Base-by-base conservation (phyloP, 2,329 filamentous ascomycete species). In the Hymenoscyphus occultus region DNA sequence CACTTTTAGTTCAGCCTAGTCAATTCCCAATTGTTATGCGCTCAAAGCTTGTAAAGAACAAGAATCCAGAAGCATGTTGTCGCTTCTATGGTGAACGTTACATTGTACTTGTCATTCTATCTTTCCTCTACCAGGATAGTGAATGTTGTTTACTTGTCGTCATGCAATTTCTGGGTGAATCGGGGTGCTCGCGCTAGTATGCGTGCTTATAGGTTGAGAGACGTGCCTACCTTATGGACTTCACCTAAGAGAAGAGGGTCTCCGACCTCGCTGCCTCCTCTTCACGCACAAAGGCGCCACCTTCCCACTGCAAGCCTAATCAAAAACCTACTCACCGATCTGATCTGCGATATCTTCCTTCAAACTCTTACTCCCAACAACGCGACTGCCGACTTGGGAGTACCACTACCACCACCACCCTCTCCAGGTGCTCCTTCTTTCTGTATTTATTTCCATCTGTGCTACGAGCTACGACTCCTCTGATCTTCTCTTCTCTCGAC, bases 401-500 rank as follows among this genome's bases (percentile, higher is more conserved):
- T 61, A 65, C 42, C 63, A 6, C 35, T 7, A 7, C 35, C 6
- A 35, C 35, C 32, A 19, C 16, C 45, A 28, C 45, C 5, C 48
- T 65, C 64, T 59, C 45, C 40, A 48, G 19, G 45, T 57, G 64
- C 71, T 69, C 63, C 73, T 69, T 64, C 73, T 70, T 75, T 74
- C 74, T 70, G 59, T 61, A 73, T 74, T 56, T 72, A 71, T 28
- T 14, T 66, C 66, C 59, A 9, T n/a, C 56, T 64, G 70, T 7
- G 35, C 35, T 35, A 2, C 28, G 28, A 74, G 71, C 74, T 73
- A 74, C 72, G 71, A 71, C 71, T 73, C 70, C 64, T 74, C 70
- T 63, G 68, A 74, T 74, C 64, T 72, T 71, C 66, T 62, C 35
- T 65, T 65, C 59, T 67, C 67, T 62, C 63, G 54, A 59, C 45